Base-by-base conservation (phyloP, 2,329 filamentous ascomycete species). In the Penicillium verrucosum region DNA sequence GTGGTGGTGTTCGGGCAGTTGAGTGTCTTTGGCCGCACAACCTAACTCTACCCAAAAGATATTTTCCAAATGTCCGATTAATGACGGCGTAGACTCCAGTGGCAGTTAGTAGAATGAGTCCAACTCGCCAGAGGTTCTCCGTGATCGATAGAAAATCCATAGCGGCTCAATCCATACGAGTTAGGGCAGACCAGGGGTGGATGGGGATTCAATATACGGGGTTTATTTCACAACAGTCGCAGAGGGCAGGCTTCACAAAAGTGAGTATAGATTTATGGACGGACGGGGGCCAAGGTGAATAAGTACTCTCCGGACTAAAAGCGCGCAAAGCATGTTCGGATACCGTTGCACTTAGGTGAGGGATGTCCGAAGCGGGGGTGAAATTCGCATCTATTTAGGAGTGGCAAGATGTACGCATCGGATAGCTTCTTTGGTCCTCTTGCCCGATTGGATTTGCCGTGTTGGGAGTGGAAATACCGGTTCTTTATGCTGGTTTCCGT, bases 1-100 rank as follows among this genome's bases (percentile, higher is more conserved):
- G 76, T 38, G 81, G 80, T 41, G 82, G 81, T n/a, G 81, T 83
- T 58, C 71, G 74, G 11, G 80, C 75, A 30, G 73, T 76, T n/a
- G 80, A 79, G n/a, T 71, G 63, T 59, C 75, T 75, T 54, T 76
- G 73, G 41, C 71, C 70, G 47, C 71, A 74, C 49, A 77, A 61
- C 23, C 65, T 66, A 5, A 82, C 57, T 52, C 74, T 70, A 52
- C 66, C 62, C 18, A 79, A 61, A 4, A 83, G 42, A 6, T 76
- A 61, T 58, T 73, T 72, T 25, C 75, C 72, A 58, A 75, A 75
- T 18, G 58, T 25, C 54, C 63, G 65, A 23, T 62, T 67, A 7
- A 75, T 54, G 30, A 63, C 42, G 11, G 74, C 49, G 47, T 66
- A 75, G 11, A 65, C n/a, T 10, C 60, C 65, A n/a, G 53, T 62